Conservation (phyloP, 129 eudicot genomes). For the Solidago caesia region DNA sequence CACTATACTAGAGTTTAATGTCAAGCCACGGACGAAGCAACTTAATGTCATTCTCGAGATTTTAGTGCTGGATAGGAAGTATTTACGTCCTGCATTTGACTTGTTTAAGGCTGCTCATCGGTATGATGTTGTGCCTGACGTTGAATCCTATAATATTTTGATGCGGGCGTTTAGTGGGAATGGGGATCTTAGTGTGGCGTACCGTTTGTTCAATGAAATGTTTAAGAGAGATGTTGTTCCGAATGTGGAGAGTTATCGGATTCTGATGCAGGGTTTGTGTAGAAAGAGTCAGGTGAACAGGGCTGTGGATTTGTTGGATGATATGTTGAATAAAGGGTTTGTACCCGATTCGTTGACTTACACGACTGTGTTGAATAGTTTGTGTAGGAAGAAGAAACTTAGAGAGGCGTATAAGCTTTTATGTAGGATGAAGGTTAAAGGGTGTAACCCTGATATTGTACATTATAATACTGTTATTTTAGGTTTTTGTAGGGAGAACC, state of each 20-base stretch:
- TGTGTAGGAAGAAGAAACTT: constrained; percentile 84
- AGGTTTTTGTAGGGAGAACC: constrained; percentile 73
- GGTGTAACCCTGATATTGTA: constrained; percentile 77
- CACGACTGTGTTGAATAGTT: constrained; percentile 68
- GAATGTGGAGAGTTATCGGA: constrained; percentile 59
- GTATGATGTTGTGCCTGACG: constrained; percentile 55
- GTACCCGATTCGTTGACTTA: constrained; percentile 70
- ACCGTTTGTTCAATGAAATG: constrained; percentile 71
- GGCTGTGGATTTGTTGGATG: constrained; percentile 78
- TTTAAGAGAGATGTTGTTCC: constrained; percentile 69
- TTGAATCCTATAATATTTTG: constrained; percentile 63
- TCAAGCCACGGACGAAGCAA: constrained; percentile 56
- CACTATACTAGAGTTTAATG: constrained; percentile 58
- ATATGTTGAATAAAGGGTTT: constrained; percentile 87
- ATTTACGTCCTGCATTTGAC: constrained; percentile 56
- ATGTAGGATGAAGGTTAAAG: constrained; percentile 88
- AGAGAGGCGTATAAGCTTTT: constrained; percentile 92
- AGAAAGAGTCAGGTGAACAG: constrained; percentile 77
- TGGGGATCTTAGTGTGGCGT: constrained; percentile 62
- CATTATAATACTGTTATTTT: constrained; percentile 80
- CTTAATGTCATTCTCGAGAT: constrained; percentile 52
- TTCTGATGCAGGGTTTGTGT: constrained; percentile 83
- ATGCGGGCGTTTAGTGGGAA: constrained; percentile 68
- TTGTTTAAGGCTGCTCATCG: constrained; percentile 53
- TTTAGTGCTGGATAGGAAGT: constrained; percentile 42